These are phyloP conservation scores for Samsoniella hepiali DNA, from an alignment of 2,329 filamentous ascomycete genomes.

Conservation along the genomic window DNA sequence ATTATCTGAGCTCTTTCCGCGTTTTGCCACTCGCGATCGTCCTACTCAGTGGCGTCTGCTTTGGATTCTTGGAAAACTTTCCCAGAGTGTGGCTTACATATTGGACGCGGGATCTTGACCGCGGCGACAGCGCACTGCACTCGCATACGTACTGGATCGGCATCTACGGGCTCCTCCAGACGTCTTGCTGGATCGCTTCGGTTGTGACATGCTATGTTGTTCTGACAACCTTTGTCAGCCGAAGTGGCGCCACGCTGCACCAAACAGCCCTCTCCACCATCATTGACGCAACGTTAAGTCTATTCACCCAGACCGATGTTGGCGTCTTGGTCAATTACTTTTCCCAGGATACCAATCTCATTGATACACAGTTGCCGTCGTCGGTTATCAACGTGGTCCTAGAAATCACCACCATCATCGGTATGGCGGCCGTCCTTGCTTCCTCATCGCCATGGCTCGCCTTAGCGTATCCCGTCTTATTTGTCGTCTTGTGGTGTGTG, in stretches of 20 bases:
- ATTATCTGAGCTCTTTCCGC: constrained; percentile 25
- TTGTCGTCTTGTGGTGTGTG: constrained; percentile 33
- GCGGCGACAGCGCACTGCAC: constrained; percentile 18
- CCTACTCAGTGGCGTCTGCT: constrained; percentile 12
- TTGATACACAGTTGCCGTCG: constrained; percentile 31
- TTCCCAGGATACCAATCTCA: constrained; percentile 34
- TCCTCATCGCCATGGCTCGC: constrained; percentile 42
- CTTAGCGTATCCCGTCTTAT: constrained; percentile 48
- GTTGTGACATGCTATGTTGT: constrained; percentile 22
- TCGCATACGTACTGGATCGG: neutral
- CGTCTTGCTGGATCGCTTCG: neutral
- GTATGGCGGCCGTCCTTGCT: constrained; percentile 46
- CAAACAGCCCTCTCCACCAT: constrained; percentile 24
- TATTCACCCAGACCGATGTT: constrained; percentile 34
- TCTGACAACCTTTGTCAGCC: constrained; percentile 16
- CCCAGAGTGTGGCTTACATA: constrained; percentile 33
- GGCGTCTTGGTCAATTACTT: constrained; percentile 36
- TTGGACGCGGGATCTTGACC: constrained; percentile 26
- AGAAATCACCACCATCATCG: constrained; percentile 41
- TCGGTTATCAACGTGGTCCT: constrained; percentile 31
- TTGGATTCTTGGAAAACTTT: constrained; percentile 22
- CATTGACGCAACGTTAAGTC: constrained; percentile 30
- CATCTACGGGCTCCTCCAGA: neutral
- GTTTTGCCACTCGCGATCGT: constrained; percentile 2
- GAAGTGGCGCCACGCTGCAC: constrained; percentile 23